Conservation (phyloP, 352 stramenopile species). For the Phytopythium cucurbitacearum region DNA sequence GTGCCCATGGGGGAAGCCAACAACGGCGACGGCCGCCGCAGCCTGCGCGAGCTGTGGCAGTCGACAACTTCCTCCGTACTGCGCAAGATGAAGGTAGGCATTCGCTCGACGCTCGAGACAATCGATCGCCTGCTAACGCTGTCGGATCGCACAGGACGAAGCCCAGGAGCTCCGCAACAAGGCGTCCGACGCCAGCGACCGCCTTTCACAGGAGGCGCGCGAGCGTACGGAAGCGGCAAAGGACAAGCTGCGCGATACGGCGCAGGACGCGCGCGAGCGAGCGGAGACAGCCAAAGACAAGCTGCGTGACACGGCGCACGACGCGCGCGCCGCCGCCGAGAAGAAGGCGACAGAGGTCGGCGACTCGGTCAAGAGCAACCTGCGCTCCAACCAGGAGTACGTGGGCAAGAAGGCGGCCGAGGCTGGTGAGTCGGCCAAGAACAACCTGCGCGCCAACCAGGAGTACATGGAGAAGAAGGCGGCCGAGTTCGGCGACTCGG, state of each 20-base stretch:
- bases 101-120: no score
- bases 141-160: conserved; percentile 6
- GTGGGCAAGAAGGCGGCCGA: conserved; percentile 11
- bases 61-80: neutral
- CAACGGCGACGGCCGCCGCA: no score
- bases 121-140: no score
- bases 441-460: conserved; percentile 49
- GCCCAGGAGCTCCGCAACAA: conserved; percentile 22
- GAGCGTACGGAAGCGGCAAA: conserved; percentile 12
- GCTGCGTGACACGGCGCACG: conserved; percentile 12
- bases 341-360: conserved; percentile 27
- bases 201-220: conserved; percentile 12
- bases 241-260: conserved; percentile 6
- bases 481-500: neutral
- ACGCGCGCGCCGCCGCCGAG: conserved; percentile 14
- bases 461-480: conserved; percentile 19
- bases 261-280: conserved; percentile 7
- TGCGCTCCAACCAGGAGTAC: conserved; percentile 40
- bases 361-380: conserved; percentile 29
- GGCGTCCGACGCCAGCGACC: conserved; percentile 10
- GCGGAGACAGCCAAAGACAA: conserved; percentile 5
- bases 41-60: neutral
- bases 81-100: neutral
- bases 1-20: no score
- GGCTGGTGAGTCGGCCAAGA: conserved; percentile 18